Conservation (phyloP, 1,284 basidiomycete species). For the Uromyces viciae-fabae region DNA sequence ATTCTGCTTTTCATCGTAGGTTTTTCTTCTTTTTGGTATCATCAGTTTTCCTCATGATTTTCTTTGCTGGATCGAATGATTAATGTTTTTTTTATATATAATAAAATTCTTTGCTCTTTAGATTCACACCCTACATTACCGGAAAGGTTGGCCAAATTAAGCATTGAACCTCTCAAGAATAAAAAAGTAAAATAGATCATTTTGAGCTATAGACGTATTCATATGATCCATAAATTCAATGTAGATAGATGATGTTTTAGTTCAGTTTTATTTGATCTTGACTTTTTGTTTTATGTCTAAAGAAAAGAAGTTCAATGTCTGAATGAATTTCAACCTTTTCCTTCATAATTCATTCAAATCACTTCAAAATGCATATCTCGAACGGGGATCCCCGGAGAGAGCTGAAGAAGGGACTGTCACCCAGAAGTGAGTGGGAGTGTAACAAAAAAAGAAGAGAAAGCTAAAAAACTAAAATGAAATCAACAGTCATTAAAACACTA, state of each 20-base stretch:
- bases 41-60: too few relatives aligned
- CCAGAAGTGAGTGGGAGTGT: neutral
- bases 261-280: too few relatives aligned
- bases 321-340: too few relatives aligned
- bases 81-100: neutral
- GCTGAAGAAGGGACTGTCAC: too few relatives aligned
- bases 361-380: too few relatives aligned
- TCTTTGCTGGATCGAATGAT: neutral
- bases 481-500: constrained; percentile 6
- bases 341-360: too few relatives aligned
- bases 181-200: neutral
- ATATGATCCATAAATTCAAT: too few relatives aligned
- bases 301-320: too few relatives aligned
- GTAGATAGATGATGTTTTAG: too few relatives aligned
- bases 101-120: neutral
- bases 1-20: constrained; percentile 42
- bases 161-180: neutral
- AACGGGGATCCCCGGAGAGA: too few relatives aligned
- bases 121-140: constrained; percentile 43
- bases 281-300: too few relatives aligned
- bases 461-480: neutral
- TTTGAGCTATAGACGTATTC: neutral
- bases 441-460: too few relatives aligned
- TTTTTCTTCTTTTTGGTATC: neutral
- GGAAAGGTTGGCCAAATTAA: constrained; percentile 19